Evolutionary conservation across 768 basidiomycete species (phyloP).

Genomic region (Mycena pura): DNA sequence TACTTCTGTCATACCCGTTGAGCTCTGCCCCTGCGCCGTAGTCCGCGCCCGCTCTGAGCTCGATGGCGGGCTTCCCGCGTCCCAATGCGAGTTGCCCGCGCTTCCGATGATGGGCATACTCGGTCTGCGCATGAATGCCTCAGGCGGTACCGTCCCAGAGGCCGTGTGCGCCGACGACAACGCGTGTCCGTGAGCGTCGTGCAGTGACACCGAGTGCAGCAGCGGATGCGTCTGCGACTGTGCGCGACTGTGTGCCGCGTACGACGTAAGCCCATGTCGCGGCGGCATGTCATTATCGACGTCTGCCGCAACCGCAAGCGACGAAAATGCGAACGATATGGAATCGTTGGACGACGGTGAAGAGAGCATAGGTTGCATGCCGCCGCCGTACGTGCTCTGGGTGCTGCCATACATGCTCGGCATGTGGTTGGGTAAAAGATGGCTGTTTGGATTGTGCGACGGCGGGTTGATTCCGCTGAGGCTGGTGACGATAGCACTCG

Average conservation of each 20-base stretch:
- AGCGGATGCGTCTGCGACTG: slow-evolving; percentile 22
- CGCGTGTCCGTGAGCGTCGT: slow-evolving; percentile 1
- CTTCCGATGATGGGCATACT: slow-evolving; percentile 31
- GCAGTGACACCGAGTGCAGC: slow-evolving; percentile 24
- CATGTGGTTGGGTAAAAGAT: slow-evolving; percentile 1
- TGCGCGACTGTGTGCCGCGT: slow-evolving; percentile 1
- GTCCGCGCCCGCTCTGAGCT: slow-evolving; percentile 13
- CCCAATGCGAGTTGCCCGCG: slow-evolving; percentile 8
- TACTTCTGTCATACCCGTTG: slow-evolving; percentile 17
- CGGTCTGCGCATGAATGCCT: slow-evolving; percentile 23
- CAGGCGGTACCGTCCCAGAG: background rate
- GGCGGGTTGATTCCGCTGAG: slow-evolving; percentile 25
- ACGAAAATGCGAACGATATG: slow-evolving; percentile 35
- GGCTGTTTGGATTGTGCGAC: background rate
- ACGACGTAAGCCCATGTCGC: background rate
- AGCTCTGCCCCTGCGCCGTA: background rate
- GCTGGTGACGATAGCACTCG: slow-evolving; percentile 37
- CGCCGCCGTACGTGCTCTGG: slow-evolving; percentile 1
- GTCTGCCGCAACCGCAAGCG: slow-evolving; percentile 7
- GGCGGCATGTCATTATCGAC: slow-evolving; percentile 2
- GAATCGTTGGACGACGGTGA: slow-evolving; percentile 45
- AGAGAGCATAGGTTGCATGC: slow-evolving; percentile 34
- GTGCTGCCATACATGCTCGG: slow-evolving; percentile 4
- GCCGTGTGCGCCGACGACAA: background rate
- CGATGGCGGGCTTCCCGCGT: slow-evolving; percentile 14